Evolutionary conservation across 2,329 filamentous ascomycete genomes (phyloP), one percentile per base, ranked within the genome.

Genomic region (Cryphonectria radicalis): DNA sequence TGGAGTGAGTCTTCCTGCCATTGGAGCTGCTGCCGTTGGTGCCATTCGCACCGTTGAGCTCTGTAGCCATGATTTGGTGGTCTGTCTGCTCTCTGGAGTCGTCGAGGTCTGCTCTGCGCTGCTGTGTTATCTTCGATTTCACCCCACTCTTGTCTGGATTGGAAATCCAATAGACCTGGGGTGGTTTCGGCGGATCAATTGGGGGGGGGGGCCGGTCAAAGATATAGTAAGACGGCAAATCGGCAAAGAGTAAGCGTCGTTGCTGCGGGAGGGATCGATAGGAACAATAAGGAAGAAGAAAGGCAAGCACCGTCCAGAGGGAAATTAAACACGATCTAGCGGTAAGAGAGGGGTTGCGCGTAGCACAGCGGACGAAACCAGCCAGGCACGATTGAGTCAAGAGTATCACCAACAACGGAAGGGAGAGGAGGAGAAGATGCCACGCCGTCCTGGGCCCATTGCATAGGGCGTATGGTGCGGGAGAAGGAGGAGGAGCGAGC

Each of bases 1-100:
- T 77, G 76, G 67, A 77, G 71, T 73, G 80, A 70, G 71, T 79
- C 76, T 70, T 75, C 7, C 74, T 77, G 68, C 70, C 69, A 60
- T 66, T 65, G 63, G 42, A 25, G 4, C 43, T 50, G 66, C 35
- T 72, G 50, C 76, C 79, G 73, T 79, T 79, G 74, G 80, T 79
- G 67, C 76, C 77, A 57, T 79, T 77, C 69, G 69, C 59, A 55
- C 59, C 46, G 46, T 64, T 64, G 43, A 69, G 42, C n/a, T 63
- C 59, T 2, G 42, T 42, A 37, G 67, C 60, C 67, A 69, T 69
- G 42, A 5, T 53, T n/a, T 19, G 17, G 28, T 19, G 17, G 32
- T n/a, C 22, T 50, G 46, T 63, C 40, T 28, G 55, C 32, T 46
- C 32, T 46, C n/a, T 35, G 25, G 14, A 46, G 62, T 63, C 17